phyloP scores from a whole-genome alignment of 495 filamentous ascomycete genomes.

The Parathielavia appendiculata region DNA sequence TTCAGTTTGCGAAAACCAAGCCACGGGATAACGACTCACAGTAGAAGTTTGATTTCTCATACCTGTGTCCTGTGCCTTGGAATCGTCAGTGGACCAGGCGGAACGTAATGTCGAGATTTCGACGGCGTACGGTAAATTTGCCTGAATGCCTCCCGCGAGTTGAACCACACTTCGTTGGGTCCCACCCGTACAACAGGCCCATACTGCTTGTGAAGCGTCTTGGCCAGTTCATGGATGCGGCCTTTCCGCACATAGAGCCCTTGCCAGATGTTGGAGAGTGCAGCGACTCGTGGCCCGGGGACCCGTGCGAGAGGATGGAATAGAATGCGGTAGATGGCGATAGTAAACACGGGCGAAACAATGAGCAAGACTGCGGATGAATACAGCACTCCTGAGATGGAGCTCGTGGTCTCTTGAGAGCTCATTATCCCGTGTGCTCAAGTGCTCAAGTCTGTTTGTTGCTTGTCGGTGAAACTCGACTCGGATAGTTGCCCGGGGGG shows the following conservation, averaged over 20 bases:
- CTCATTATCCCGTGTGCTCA: too few species aligned
- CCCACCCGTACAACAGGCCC: conserved; percentile 54
- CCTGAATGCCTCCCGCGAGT: conserved; percentile 38
- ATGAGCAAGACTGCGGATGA: background rate
- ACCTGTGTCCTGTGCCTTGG: conserved; percentile 30
- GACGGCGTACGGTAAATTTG: conserved; percentile 38
- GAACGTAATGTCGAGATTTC: background rate
- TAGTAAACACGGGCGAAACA: background rate
- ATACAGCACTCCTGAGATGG: background rate
- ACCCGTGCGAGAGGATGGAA: conserved; percentile 34
- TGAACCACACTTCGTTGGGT: conserved; percentile 50
- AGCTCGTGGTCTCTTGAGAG: too few species aligned
- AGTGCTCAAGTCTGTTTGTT: too few species aligned
- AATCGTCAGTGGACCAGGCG: background rate
- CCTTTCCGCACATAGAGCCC: conserved; percentile 32
- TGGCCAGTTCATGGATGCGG: conserved; percentile 26
- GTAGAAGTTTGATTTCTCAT: conserved; percentile 38
- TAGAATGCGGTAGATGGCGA: conserved; percentile 24
- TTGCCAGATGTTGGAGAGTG: conserved; percentile 39
- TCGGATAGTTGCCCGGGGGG: too few species aligned
- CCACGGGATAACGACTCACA: conserved; percentile 18
- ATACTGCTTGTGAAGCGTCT: conserved; percentile 45
- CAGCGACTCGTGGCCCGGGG: conserved; percentile 35
- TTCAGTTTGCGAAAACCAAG: background rate
- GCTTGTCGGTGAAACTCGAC: too few species aligned